Percentiles rank a stretch among this genome's conserved stretches.
phyloP scores from a whole-genome alignment of 2,329 filamentous ascomycete genomes.

The Colletotrichum caudatum region DNA sequence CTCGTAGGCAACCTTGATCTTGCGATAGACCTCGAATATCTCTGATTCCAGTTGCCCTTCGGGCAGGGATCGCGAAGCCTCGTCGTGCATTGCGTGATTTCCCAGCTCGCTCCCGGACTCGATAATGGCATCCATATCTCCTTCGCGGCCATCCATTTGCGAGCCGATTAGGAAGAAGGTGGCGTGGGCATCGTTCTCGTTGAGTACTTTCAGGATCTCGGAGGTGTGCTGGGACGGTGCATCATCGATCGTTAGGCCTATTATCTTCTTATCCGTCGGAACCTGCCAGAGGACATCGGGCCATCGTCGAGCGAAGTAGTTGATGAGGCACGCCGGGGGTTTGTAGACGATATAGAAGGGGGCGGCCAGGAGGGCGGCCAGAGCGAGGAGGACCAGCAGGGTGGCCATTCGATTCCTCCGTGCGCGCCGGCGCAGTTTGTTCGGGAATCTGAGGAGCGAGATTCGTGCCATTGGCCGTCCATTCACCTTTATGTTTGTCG shows the following conservation, averaged over 20 bases:
- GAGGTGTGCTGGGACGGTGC: constrained; percentile 79
- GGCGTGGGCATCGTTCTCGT: constrained; percentile 74
- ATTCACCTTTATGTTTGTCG: constrained; percentile 31
- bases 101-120: constrained; percentile 77
- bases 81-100: constrained; percentile 92
- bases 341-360: constrained; percentile 72
- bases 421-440: constrained; percentile 67
- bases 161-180: constrained; percentile 92
- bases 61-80: constrained; percentile 74
- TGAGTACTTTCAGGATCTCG: constrained; percentile 77
- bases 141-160: constrained; percentile 72
- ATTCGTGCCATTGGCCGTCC: constrained; percentile 47
- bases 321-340: constrained; percentile 78
- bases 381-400: constrained; percentile 56
- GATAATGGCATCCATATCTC: constrained; percentile 68
- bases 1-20: constrained; percentile 69
- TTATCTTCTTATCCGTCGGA: constrained; percentile 67
- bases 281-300: constrained; percentile 85
- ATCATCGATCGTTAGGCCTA: constrained; percentile 91
- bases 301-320: constrained; percentile 77
- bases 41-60: constrained; percentile 71
- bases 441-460: constrained; percentile 66
- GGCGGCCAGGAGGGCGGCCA: constrained; percentile 52
- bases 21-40: constrained; percentile 72
- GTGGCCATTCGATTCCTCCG: constrained; percentile 70